Percentiles rank a stretch among this genome's conserved stretches.
Evolutionary conservation across 2,329 filamentous ascomycete species (phyloP).

Genomic region (Rachicladosporium sp.): DNA sequence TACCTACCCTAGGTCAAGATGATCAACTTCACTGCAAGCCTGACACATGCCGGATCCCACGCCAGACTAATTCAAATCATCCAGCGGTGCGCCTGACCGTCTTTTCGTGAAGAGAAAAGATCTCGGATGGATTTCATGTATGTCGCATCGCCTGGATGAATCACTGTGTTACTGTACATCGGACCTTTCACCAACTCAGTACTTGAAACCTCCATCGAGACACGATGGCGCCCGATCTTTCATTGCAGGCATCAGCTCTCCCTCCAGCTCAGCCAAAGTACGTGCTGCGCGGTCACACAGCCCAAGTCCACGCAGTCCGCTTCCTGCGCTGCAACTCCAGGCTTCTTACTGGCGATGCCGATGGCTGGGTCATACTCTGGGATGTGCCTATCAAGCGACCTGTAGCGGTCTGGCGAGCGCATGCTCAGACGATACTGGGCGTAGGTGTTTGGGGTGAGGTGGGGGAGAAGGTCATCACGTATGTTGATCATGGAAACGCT

Average conservation of each 20-base stretch:
- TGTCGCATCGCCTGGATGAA: too few relatives aligned
- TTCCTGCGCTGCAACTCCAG: conserved; percentile 64
- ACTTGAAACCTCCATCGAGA: too few relatives aligned
- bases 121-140: too few relatives aligned
- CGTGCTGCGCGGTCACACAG: conserved; percentile 74
- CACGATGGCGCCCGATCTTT: too few relatives aligned
- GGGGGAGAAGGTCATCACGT: conserved; percentile 70
- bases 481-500: conserved; percentile 28
- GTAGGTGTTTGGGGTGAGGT: conserved; percentile 59
- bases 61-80: too few relatives aligned
- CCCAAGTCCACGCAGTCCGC: conserved; percentile 63
- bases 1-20: too few relatives aligned
- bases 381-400: conserved; percentile 70
- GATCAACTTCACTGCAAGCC: too few relatives aligned
- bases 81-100: too few relatives aligned
- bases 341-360: conserved; percentile 75
- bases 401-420: conserved; percentile 74
- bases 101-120: too few relatives aligned
- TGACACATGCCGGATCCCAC: too few relatives aligned
- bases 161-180: too few relatives aligned
- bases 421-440: conserved; percentile 64
- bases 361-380: conserved; percentile 84
- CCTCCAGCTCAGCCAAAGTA: conserved; percentile 48
- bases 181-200: too few relatives aligned
- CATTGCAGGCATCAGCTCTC: conserved; percentile 1